A percentile compares a stretch with the other conserved stretches of the same genome.
phyloP scores from a whole-genome alignment of 495 filamentous ascomycete species.

The Xylaria curta region DNA sequence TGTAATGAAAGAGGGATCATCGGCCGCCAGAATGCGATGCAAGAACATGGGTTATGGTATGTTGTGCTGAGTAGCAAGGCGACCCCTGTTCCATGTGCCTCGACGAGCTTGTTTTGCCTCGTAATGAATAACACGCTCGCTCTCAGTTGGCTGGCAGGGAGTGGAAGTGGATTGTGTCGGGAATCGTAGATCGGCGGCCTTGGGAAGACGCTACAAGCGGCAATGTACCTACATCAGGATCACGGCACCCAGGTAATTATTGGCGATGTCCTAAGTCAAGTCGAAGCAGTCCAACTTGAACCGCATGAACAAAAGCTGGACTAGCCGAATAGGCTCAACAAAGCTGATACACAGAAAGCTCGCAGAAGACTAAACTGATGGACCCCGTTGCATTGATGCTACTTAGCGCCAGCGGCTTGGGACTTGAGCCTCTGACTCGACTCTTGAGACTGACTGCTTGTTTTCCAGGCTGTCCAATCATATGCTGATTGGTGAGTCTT shows the following conservation, averaged over 20 bases:
- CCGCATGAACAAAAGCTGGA: constrained; percentile 23
- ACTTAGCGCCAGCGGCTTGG: constrained; percentile 16
- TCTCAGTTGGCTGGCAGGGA: constrained; percentile 29
- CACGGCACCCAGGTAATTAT: neutral
- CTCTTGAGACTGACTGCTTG: neutral
- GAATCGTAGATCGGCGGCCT: constrained; percentile 18
- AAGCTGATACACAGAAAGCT: constrained; percentile 28
- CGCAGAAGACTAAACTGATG: neutral
- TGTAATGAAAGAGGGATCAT: constrained; percentile 57
- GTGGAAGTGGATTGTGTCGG: constrained; percentile 24
- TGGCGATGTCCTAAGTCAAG: constrained; percentile 13
- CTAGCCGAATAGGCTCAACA: constrained; percentile 27
- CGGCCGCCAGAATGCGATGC: constrained; percentile 50
- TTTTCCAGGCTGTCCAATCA: neutral
- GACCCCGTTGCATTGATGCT: constrained; percentile 25
- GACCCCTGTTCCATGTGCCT: constrained; percentile 32
- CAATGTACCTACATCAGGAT: neutral
- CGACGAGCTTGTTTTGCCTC: constrained; percentile 20
- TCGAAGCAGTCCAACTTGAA: constrained; percentile 28
- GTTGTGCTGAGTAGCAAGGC: constrained; percentile 32
- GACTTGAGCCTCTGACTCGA: neutral
- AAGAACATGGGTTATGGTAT: constrained; percentile 28
- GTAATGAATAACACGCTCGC: constrained; percentile 24
- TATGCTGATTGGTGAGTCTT: neutral
- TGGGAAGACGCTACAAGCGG: neutral